Percentiles rank a stretch among this genome's conserved stretches.
Evolutionary conservation across 1,139 yeast species (phyloP).

Genomic region (Yamadazyma oceani): DNA sequence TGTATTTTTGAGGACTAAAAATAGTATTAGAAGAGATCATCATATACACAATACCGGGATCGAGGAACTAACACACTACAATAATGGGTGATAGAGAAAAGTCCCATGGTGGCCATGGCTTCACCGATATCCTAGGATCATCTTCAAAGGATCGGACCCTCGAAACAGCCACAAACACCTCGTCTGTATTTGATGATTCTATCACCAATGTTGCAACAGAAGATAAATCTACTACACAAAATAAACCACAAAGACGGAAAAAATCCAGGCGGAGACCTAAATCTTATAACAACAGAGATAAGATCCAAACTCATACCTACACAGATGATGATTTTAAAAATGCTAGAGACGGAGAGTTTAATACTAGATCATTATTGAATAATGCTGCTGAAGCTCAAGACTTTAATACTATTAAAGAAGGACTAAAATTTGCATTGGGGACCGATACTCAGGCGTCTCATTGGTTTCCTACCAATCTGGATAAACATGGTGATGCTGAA

Average conservation of each 20-base stretch:
- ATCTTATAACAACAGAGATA: constrained; percentile 3
- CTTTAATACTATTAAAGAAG: constrained; percentile 37
- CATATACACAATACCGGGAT: too few relatives aligned
- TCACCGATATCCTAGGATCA: background rate
- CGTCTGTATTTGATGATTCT: background rate
- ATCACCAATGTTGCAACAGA: background rate
- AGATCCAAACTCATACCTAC: background rate
- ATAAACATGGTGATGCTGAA: background rate
- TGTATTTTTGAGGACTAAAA: too few relatives aligned
- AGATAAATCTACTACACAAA: background rate
- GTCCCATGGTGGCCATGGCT: background rate
- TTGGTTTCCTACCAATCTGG: constrained; percentile 29
- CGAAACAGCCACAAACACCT: background rate
- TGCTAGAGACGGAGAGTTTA: background rate
- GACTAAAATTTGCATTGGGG: constrained; percentile 40
- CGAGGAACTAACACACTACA: too few relatives aligned
- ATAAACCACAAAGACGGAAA: constrained; percentile 1
- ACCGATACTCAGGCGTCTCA: constrained; percentile 23
- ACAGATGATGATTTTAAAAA: constrained; percentile 1
- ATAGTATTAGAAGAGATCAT: too few relatives aligned
- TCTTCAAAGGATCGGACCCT: background rate
- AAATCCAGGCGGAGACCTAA: constrained; percentile 5
- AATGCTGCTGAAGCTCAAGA: constrained; percentile 32
- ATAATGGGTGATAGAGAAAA: background rate
- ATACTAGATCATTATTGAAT: constrained; percentile 13